phyloP scores from a whole-genome alignment of 208 protist genomes.

The Crithidia brevicula region DNA sequence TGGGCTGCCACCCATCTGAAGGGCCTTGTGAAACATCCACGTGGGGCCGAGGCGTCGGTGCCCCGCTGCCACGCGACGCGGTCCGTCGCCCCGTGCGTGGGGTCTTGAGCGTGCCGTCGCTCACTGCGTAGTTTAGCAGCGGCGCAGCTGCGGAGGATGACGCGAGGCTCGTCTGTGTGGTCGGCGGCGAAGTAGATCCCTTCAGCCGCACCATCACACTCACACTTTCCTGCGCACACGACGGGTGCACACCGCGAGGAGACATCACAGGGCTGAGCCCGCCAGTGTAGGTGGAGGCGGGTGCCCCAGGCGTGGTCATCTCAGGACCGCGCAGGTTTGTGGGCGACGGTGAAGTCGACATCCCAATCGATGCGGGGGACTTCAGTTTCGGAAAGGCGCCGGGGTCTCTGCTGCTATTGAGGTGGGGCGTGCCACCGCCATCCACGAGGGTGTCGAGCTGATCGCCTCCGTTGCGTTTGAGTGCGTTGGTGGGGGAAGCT shows the following conservation, averaged over 20 bases:
- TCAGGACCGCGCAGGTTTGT: background rate
- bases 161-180: conserved; percentile 1
- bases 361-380: background rate
- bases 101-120: conserved; percentile 22
- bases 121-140: conserved; percentile 21
- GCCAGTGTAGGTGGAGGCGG: background rate
- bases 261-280: background rate
- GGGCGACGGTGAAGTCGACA: background rate
- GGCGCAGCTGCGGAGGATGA: background rate
- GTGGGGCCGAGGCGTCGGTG: background rate
- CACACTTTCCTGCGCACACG: conserved; percentile 31
- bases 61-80: conserved; percentile 1
- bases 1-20: background rate
- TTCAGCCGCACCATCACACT: conserved; percentile 49
- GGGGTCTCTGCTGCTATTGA: background rate
- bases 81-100: conserved; percentile 10
- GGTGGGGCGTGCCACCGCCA: background rate
- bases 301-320: background rate
- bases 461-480: background rate
- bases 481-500: background rate
- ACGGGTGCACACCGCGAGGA: background rate
- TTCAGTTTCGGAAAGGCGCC: background rate
- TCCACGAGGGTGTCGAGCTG: background rate
- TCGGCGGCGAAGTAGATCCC: background rate
- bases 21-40: background rate